A percentile compares a stretch with the other conserved stretches of the same genome.
Conservation (phyloP, 805 yeast genomes). For the Hermanozyma aechmeae region DNA sequence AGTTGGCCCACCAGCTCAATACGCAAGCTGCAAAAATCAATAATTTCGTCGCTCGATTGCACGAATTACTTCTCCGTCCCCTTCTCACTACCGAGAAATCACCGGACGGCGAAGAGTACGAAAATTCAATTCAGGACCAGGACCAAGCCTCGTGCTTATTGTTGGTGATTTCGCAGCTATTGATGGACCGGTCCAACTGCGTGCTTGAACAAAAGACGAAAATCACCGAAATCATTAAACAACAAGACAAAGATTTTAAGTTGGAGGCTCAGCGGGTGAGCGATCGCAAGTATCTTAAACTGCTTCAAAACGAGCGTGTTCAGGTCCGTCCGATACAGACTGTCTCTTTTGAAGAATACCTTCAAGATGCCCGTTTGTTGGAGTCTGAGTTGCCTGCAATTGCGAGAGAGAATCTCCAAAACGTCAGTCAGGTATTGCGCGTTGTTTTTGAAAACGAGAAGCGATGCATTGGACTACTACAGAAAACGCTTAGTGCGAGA, state of each 20-base stretch:
- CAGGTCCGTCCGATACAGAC: constrained; percentile 22
- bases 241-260: constrained; percentile 8
- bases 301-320: constrained; percentile 11
- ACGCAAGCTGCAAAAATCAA: constrained; percentile 43
- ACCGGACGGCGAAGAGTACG: constrained; percentile 73
- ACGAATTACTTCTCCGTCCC: constrained; percentile 36
- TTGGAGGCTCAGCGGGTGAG: constrained; percentile 16
- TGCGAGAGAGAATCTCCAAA: constrained; percentile 12
- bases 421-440: constrained; percentile 15
- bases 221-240: constrained; percentile 4
- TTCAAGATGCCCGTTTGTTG: constrained; percentile 9
- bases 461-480: constrained; percentile 27
- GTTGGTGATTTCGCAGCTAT: constrained; percentile 39
- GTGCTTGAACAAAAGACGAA: constrained; percentile 3
- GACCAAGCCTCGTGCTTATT: constrained; percentile 56
- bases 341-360: constrained; percentile 24
- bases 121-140: constrained; percentile 63
- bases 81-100: constrained; percentile 37
- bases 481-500: constrained; percentile 39
- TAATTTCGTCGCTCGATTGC: constrained; percentile 38
- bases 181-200: constrained; percentile 26
- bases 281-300: constrained; percentile 16
- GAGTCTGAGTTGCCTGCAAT: constrained; percentile 16
- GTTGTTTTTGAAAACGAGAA: constrained; percentile 35
- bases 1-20: constrained; percentile 31